phyloP scores from a whole-genome alignment of 1,139 yeast genomes.

The Saccharomyces hybrid region DNA sequence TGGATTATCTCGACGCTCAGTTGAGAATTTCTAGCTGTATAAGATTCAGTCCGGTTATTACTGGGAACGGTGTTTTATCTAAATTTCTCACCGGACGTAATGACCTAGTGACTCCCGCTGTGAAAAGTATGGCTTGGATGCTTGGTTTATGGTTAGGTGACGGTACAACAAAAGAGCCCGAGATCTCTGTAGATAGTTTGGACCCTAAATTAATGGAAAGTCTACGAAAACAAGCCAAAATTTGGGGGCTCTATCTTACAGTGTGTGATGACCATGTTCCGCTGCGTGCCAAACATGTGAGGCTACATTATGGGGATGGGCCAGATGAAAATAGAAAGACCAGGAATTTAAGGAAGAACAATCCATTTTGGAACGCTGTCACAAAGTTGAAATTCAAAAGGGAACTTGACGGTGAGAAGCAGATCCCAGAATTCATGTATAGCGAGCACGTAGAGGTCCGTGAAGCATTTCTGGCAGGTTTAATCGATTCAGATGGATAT shows the following conservation, averaged over 20 bases:
- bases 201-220: conserved; percentile 20
- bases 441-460: conserved; percentile 32
- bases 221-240: conserved; percentile 17
- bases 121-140: conserved; percentile 32
- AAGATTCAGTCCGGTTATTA: conserved; percentile 32
- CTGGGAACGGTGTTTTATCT: conserved; percentile 28
- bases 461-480: conserved; percentile 39
- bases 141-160: conserved; percentile 29
- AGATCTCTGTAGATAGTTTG: conserved; percentile 28
- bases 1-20: conserved; percentile 21
- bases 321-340: conserved; percentile 11
- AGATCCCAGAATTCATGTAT: conserved; percentile 25
- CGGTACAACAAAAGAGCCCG: conserved; percentile 23
- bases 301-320: conserved; percentile 17
- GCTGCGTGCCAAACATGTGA: conserved; percentile 24
- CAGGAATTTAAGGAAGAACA: conserved; percentile 18
- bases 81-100: conserved; percentile 20
- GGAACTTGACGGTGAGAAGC: conserved; percentile 19
- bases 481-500: conserved; percentile 37
- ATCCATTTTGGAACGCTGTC: conserved; percentile 24
- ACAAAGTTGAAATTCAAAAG: conserved; percentile 16
- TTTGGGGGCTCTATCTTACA: conserved; percentile 23
- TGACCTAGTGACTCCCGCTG: conserved; percentile 17
- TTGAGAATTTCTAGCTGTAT: conserved; percentile 32
- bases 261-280: conserved; percentile 18